Conservation (phyloP, 148 eudicot species). For the Oxyria digyna region DNA sequence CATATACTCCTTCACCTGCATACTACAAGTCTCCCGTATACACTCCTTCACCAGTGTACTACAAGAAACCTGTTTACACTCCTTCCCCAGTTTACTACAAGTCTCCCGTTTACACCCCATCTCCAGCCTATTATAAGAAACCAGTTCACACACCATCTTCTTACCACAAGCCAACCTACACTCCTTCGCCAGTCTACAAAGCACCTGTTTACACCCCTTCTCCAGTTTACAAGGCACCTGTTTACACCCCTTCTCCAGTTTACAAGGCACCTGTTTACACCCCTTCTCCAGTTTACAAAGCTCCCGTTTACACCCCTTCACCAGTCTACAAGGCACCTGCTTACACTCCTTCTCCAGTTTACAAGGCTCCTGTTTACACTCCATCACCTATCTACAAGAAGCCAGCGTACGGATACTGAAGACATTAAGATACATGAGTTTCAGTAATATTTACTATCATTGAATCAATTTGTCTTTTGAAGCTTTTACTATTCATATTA, state of each 20-base stretch:
- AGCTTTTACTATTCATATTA: not conserved
- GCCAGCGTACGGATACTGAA: not conserved
- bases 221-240: not conserved
- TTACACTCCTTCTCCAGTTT: not conserved
- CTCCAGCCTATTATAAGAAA: not conserved
- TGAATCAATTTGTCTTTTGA: not conserved
- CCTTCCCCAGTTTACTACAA: not conserved
- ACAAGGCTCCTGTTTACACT: not conserved
- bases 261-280: not conserved
- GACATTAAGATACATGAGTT: not conserved
- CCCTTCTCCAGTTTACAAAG: not conserved
- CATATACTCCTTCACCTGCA: not conserved
- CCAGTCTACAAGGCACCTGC: not conserved
- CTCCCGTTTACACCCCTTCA: not conserved
- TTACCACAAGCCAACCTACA: not conserved
- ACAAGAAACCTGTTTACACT: not conserved
- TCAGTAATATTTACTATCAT: not conserved
- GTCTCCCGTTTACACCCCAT: not conserved
- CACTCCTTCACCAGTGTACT: not conserved
- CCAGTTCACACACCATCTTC: not conserved
- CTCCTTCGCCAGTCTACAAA: no score
- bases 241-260: not conserved
- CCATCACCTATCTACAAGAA: not conserved
- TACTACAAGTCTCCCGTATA: not conserved
- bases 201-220: not conserved